Evolutionary conservation across 1,284 basidiomycete genomes (phyloP), one percentile per base, ranked within the genome.

Genomic region (Acaromyces ingoldii): DNA sequence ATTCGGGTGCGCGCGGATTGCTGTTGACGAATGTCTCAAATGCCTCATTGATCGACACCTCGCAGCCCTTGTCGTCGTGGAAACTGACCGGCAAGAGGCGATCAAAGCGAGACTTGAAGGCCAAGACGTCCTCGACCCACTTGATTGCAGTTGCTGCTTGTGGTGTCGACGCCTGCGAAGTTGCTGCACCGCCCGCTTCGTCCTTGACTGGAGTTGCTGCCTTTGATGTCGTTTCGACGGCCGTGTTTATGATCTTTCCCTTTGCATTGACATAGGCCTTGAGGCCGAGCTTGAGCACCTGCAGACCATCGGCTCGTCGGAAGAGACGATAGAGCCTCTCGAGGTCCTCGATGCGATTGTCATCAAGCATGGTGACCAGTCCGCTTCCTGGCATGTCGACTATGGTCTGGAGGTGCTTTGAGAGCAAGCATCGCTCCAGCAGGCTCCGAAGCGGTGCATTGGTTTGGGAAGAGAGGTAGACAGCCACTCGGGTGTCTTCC

Each of bases 121-220:
- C 84, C 9, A 98, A 80, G 7, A 96, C 88, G 63, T 89, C 86
- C 76, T 95, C 86, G 0, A 98, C 93, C 95, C 95, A 99, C 72
- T 85, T 86, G 50, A 96, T 79, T 0, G 93, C 95, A 6, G 77
- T 66, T 9, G 72, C 75, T 3, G 79, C 67, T 29, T 57, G 58
- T 3, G 62, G 65, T 5, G 62, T 63, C 6, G 65, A 58, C 0
- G 58, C 62, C 9, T 57, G 41, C 2, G 47, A 30, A 10, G 36
- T 36, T 19, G 54, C 37, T 1, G n/a, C 48, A 6, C 47, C 50
- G n/a, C 26, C 56, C 2, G 48, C 31, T 17, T 40, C 37, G 29
- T 17, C 44, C n/a, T 21, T 44, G 31, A 22, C 21, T 19, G 48
- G 17, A 11, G 21, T 26, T 58, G 13, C 47, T 52, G 22, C 37